A percentile compares a stretch with the other conserved stretches of the same genome.
Evolutionary conservation across 352 stramenopile genomes (phyloP).

Genomic region (Phytophthora brassicae): DNA sequence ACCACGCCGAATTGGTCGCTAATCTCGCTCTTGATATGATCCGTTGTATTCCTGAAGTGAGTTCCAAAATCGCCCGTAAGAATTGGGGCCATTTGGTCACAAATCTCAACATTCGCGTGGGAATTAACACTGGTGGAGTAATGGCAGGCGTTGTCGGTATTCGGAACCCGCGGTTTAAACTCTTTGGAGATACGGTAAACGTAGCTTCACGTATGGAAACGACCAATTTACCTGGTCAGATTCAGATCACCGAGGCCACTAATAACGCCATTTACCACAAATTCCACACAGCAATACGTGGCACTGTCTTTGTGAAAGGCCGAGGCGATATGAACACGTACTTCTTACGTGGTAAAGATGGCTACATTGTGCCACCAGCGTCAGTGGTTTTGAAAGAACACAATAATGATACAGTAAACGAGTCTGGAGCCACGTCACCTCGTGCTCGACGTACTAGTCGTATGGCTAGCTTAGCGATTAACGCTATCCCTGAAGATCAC

Average conservation of each 20-base stretch:
- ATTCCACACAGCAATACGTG: slow-evolving; percentile 67
- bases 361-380: slow-evolving; percentile 58
- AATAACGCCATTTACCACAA: slow-evolving; percentile 65
- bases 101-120: slow-evolving; percentile 84
- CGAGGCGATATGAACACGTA: slow-evolving; percentile 85
- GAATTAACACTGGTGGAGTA: slow-evolving; percentile 82
- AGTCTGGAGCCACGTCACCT: slow-evolving; percentile 8
- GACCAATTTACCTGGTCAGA: slow-evolving; percentile 75
- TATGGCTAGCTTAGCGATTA: slow-evolving; percentile 16
- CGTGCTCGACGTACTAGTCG: slow-evolving; percentile 25
- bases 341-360: slow-evolving; percentile 66
- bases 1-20: slow-evolving; percentile 80
- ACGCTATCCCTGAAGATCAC: slow-evolving; percentile 29
- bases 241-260: slow-evolving; percentile 80
- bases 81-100: slow-evolving; percentile 67
- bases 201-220: slow-evolving; percentile 86
- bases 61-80: slow-evolving; percentile 69
- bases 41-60: slow-evolving; percentile 76
- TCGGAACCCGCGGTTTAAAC: slow-evolving; percentile 83
- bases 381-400: slow-evolving; percentile 8
- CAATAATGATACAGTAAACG: slow-evolving; percentile 2
- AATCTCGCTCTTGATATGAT: slow-evolving; percentile 85
- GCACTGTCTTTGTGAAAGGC: slow-evolving; percentile 83
- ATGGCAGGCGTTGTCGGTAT: slow-evolving; percentile 89
- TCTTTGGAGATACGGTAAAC: slow-evolving; percentile 89